These are phyloP conservation scores for Agroathelia rolfsii DNA, from an alignment of 1,284 basidiomycete genomes.

Conservation along the genomic window DNA sequence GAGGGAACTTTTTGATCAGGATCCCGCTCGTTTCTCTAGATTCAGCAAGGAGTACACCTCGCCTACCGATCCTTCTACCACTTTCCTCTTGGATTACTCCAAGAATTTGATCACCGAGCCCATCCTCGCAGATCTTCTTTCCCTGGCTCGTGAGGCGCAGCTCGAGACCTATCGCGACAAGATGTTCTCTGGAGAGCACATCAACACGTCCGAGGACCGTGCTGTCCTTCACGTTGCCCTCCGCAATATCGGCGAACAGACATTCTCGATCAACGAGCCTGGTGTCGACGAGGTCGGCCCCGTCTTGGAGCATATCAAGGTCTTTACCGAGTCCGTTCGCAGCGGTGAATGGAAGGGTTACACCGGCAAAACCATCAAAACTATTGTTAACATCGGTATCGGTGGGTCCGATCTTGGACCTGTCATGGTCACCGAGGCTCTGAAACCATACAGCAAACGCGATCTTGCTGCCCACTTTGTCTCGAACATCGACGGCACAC, in stretches of 20 bases:
- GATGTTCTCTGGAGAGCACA: conserved; percentile 94
- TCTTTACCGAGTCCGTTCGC: conserved; percentile 81
- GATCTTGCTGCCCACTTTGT: conserved; percentile 87
- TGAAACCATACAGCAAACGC: conserved; percentile 88
- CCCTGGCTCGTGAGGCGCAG: conserved; percentile 77
- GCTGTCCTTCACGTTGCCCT: conserved; percentile 94
- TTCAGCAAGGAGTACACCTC: conserved; percentile 77
- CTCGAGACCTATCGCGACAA: conserved; percentile 83
- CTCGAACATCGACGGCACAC: conserved; percentile 97
- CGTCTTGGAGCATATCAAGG: conserved; percentile 87
- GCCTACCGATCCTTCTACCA: conserved; percentile 54
- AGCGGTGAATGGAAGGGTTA: conserved; percentile 92
- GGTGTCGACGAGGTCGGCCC: conserved; percentile 78
- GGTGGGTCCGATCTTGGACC: conserved; percentile 97
- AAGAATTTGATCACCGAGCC: conserved; percentile 93
- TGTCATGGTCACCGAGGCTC: conserved; percentile 97
- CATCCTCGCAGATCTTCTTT: conserved; percentile 69
- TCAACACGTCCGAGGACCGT: conserved; percentile 97
- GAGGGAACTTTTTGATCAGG: conserved; percentile 84
- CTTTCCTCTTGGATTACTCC: conserved; percentile 90
- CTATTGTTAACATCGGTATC: conserved; percentile 98
- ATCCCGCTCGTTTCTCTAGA: conserved; percentile 79
- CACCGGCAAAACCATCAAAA: conserved; percentile 90
- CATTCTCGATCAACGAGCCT: conserved; percentile 69
- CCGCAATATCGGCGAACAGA: conserved; percentile 74